Evolutionary conservation across 768 basidiomycete genomes (phyloP).

Genomic region (Lactifluus subvellereus): DNA sequence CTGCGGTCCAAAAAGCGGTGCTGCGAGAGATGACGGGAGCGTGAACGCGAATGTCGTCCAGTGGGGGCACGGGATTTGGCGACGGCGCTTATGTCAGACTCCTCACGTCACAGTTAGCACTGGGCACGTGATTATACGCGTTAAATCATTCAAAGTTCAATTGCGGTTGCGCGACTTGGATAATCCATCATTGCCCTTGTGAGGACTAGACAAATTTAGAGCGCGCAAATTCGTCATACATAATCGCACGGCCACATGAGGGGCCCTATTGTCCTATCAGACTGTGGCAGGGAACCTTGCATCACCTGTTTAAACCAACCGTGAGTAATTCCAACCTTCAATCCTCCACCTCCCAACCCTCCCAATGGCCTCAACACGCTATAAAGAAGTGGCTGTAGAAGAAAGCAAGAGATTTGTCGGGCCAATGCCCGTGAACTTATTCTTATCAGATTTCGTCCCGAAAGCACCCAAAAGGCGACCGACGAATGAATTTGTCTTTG

Average conservation of each 20-base stretch:
- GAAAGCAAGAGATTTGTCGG: slow-evolving; percentile 5
- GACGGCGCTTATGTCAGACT: too few species aligned
- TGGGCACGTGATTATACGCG: too few species aligned
- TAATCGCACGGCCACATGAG: neutral
- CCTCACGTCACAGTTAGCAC: too few species aligned
- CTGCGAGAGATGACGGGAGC: too few species aligned
- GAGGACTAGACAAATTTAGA: neutral
- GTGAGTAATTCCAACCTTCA: neutral
- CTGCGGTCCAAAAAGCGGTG: too few species aligned
- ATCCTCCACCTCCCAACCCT: neutral
- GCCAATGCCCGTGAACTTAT: neutral
- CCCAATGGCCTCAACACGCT: neutral
- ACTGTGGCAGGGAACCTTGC: neutral
- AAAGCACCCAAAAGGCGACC: neutral
- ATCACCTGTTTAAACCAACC: neutral
- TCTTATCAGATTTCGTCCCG: neutral
- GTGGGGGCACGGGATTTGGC: too few species aligned
- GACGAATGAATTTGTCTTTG: neutral
- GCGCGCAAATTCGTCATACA: neutral
- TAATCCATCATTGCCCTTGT: too few species aligned
- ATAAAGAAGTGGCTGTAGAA: neutral
- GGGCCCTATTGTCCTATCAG: neutral
- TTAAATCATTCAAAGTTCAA: too few species aligned
- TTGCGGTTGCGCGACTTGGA: too few species aligned
- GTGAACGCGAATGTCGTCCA: too few species aligned